Conservation (phyloP, 345 rosid species). For the Excoecaria cochinchinensis region DNA sequence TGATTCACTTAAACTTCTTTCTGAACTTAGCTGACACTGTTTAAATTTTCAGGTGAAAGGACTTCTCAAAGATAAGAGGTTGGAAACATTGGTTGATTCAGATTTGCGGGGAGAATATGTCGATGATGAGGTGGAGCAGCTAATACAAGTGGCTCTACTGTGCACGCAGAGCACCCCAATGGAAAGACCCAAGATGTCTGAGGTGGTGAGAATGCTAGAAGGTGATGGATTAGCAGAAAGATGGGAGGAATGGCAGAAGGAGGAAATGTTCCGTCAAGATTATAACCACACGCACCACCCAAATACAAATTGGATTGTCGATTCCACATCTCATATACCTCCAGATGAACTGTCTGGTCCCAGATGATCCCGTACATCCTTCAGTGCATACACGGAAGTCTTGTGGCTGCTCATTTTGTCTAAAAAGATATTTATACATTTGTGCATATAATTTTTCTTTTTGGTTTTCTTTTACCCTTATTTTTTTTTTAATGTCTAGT, state of each 20-base stretch:
- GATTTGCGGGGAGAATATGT: conserved; percentile 62
- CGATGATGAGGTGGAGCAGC: conserved; percentile 67
- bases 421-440: conserved; percentile 12
- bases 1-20: not conserved
- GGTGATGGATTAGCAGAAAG: conserved; percentile 86
- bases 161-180: conserved; percentile 72
- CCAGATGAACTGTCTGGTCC: conserved; percentile 81
- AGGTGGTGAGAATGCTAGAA: conserved; percentile 93
- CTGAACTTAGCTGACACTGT: not conserved
- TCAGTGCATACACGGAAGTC: not conserved
- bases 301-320: conserved; percentile 50
- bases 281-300: conserved; percentile 39
- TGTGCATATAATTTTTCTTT: conserved; percentile 39
- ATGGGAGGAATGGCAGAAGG: conserved; percentile 98
- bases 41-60: conserved; percentile 76
- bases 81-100: conserved; percentile 66
- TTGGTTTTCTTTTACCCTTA: not conserved
- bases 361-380: conserved; percentile 46
- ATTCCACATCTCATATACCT: conserved; percentile 60
- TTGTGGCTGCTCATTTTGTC: conserved; percentile 19
- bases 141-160: conserved; percentile 82
- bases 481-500: conserved; percentile 18
- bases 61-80: conserved; percentile 68
- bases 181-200: conserved; percentile 93
- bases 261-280: conserved; percentile 63